A percentile compares a stretch with the other conserved stretches of the same genome.
Evolutionary conservation across 495 filamentous ascomycete genomes (phyloP).

Genomic region (Podospora conica): DNA sequence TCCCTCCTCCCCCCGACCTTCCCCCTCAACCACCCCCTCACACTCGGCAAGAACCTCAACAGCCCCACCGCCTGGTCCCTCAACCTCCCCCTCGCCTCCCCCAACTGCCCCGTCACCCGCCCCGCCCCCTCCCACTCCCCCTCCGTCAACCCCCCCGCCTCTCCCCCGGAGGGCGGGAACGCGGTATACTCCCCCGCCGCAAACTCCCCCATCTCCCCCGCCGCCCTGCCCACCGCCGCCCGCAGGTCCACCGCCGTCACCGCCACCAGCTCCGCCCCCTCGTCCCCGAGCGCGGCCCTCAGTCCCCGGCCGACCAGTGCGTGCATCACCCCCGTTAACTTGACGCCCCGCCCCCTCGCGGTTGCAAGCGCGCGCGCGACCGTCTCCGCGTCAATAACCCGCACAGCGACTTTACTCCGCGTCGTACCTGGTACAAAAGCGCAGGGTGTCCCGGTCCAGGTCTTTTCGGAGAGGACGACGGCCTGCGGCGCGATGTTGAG

Average conservation of each 20-base stretch:
- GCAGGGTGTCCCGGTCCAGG: conserved; percentile 9
- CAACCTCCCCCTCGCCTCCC: conserved; percentile 4
- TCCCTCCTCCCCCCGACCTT: conserved; percentile 12
- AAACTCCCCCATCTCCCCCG: conserved; percentile 14
- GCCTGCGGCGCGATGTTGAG: conserved; percentile 1
- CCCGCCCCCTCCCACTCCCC: conserved; percentile 9
- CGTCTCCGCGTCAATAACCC: background rate
- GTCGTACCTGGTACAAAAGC: conserved; percentile 1
- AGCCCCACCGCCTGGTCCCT: conserved; percentile 16
- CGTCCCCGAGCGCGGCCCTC: background rate
- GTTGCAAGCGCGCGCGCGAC: background rate
- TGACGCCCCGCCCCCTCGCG: background rate
- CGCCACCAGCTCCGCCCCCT: conserved; percentile 2
- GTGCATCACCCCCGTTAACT: conserved; percentile 7
- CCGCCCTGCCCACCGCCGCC: background rate
- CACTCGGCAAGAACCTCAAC: conserved; percentile 14
- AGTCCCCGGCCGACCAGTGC: conserved; percentile 8
- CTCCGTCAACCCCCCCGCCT: background rate
- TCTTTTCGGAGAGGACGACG: background rate
- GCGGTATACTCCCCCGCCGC: conserved; percentile 1
- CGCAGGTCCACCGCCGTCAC: conserved; percentile 12
- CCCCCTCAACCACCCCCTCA: conserved; percentile 8
- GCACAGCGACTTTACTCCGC: background rate
- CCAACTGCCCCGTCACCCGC: background rate
- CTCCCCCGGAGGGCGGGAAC: background rate